phyloP scores from a whole-genome alignment of 192 early-diverging fungal genomes.

The Geranomyces variabilis region DNA sequence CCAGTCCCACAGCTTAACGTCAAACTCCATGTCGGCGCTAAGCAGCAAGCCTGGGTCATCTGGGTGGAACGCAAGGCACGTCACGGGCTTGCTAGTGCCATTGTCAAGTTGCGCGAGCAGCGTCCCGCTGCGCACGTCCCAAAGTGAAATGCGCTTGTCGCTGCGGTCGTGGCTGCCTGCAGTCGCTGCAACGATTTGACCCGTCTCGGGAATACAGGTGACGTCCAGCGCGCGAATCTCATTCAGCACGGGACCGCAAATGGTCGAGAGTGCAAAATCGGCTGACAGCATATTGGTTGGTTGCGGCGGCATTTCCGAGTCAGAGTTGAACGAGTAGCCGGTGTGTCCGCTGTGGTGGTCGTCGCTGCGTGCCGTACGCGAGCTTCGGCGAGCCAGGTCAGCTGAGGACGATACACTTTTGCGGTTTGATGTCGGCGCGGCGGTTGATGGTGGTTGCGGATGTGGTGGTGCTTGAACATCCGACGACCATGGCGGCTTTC shows the following conservation, averaged over 20 bases:
- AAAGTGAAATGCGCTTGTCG: constrained; percentile 54
- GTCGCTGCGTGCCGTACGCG: background rate
- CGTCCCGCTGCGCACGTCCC: constrained; percentile 47
- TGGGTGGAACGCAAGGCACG: constrained; percentile 49
- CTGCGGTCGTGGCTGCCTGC: constrained; percentile 51
- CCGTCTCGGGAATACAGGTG: constrained; percentile 31
- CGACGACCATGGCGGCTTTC: too few relatives aligned
- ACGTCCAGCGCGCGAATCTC: constrained; percentile 50
- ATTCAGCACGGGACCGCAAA: constrained; percentile 45
- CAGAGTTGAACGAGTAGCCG: constrained; percentile 17
- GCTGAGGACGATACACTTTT: background rate
- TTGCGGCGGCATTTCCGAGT: constrained; percentile 42
- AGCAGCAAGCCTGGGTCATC: constrained; percentile 40
- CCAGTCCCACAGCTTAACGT: constrained; percentile 66
- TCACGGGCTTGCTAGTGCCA: constrained; percentile 52
- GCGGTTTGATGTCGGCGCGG: background rate
- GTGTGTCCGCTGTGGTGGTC: background rate
- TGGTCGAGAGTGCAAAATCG: constrained; percentile 46
- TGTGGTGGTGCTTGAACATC: too few relatives aligned
- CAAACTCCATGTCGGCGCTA: constrained; percentile 61
- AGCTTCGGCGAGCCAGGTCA: background rate
- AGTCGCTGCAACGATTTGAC: constrained; percentile 47
- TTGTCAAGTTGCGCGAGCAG: constrained; percentile 54
- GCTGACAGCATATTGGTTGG: constrained; percentile 38
- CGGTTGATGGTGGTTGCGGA: background rate